Percentiles rank a stretch among this genome's conserved stretches.
These are phyloP conservation scores for Boletus holoroseus DNA, from an alignment of 1,284 basidiomycete species.

Conservation along the genomic window DNA sequence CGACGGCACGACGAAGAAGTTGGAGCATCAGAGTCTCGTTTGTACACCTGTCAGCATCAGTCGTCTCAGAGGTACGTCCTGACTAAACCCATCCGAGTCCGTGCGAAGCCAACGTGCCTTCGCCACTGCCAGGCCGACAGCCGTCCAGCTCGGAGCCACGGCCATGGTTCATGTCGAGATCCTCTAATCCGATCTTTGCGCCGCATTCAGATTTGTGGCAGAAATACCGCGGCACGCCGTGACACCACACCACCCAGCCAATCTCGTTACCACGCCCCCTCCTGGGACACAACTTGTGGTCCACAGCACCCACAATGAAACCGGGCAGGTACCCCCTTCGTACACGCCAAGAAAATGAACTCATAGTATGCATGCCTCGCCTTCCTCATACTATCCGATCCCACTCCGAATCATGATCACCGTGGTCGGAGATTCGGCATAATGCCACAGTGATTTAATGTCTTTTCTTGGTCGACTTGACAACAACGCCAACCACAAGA, in stretches of 20 bases:
- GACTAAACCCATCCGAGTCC: background rate
- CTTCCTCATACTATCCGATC: conserved; percentile 11
- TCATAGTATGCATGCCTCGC: conserved; percentile 3
- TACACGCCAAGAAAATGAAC: background rate
- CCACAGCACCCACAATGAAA: conserved; percentile 9
- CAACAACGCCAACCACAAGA: conserved; percentile 1
- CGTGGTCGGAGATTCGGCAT: conserved; percentile 1
- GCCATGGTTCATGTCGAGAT: conserved; percentile 1
- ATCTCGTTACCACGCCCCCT: conserved; percentile 1
- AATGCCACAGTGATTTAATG: background rate
- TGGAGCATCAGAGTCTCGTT: background rate
- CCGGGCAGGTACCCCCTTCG: background rate
- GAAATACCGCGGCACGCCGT: conserved; percentile 8
- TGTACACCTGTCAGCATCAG: background rate
- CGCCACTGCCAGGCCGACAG: conserved; percentile 12
- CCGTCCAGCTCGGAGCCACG: conserved; percentile 9
- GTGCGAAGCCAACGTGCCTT: conserved; percentile 14
- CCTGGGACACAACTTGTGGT: background rate
- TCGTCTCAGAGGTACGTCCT: background rate
- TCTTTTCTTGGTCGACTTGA: conserved; percentile 6
- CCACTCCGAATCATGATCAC: conserved; percentile 1
- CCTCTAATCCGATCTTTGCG: conserved; percentile 9
- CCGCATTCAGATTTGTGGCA: conserved; percentile 10
- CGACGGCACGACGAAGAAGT: background rate
- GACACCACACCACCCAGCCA: background rate